phyloP scores from a whole-genome alignment of 495 filamentous ascomycete genomes.

The Daldinia grandis region DNA sequence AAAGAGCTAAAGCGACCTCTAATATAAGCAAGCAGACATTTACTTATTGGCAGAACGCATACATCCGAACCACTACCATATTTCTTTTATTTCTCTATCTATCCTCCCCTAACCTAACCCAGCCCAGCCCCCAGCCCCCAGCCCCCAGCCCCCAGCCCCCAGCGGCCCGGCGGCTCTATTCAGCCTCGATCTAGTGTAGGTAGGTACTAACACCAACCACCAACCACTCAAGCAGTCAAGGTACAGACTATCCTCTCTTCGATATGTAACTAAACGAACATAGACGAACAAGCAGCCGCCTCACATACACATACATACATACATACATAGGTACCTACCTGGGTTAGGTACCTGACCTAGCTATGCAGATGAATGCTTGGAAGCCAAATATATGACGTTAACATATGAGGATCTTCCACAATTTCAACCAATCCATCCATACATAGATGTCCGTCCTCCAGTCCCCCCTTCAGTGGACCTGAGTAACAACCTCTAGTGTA shows the following conservation, averaged over 20 bases:
- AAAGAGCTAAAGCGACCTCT: no score
- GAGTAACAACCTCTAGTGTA: background rate
- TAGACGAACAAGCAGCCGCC: background rate
- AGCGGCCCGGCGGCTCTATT: background rate
- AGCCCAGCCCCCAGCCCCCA: no score
- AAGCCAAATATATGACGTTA: slow-evolving; percentile 34
- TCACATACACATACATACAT: background rate
- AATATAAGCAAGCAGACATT: no score
- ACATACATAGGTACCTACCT: background rate
- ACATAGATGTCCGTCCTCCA: background rate
- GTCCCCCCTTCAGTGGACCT: background rate
- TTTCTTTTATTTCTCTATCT: background rate
- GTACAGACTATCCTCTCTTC: no score
- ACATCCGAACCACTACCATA: background rate
- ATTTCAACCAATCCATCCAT: background rate
- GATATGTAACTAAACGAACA: background rate
- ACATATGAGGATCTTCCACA: slow-evolving; percentile 9
- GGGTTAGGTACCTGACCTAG: no score
- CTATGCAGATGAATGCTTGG: no score
- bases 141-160: no score
- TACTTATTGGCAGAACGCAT: background rate
- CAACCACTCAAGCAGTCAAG: no score
- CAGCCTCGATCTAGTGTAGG: slow-evolving; percentile 14
- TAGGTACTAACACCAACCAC: no score
- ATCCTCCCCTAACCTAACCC: slow-evolving; percentile 22